phyloP scores from a whole-genome alignment of 495 filamentous ascomycete species.

The Friedmanniomyces endolithicus region DNA sequence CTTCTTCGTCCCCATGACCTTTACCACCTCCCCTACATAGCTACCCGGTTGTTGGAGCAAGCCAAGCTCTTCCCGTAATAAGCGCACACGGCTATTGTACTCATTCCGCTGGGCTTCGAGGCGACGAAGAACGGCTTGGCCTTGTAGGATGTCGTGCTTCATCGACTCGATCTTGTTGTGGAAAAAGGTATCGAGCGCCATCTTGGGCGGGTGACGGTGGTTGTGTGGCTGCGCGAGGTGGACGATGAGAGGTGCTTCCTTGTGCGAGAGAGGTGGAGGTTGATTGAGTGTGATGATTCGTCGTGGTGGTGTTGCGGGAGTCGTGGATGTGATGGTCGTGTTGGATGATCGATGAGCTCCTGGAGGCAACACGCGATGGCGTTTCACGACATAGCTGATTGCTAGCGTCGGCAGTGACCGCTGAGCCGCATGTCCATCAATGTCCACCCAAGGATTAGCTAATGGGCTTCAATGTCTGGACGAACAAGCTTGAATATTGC shows the following conservation, averaged over 20 bases:
- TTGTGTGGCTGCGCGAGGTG: not conserved
- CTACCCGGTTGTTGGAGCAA: slow-evolving; percentile 94
- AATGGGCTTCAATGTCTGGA: too few species aligned
- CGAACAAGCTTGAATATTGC: too few species aligned
- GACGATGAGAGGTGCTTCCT: not conserved
- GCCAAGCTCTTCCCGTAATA: slow-evolving; percentile 91
- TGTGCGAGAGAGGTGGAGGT: not conserved
- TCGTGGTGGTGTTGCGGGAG: too few species aligned
- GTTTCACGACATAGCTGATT: not conserved
- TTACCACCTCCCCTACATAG: slow-evolving; percentile 97
- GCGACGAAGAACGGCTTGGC: slow-evolving; percentile 84
- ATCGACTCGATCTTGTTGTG: slow-evolving; percentile 99
- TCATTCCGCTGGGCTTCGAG: slow-evolving; percentile 98
- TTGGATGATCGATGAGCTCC: not conserved
- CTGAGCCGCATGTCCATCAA: not conserved
- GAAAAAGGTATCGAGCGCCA: slow-evolving; percentile 99
- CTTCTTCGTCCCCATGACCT: slow-evolving; percentile 99
- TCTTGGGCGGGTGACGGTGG: slow-evolving; percentile 33
- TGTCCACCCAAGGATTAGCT: not conserved
- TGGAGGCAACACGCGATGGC: not conserved
- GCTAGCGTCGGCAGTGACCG: not conserved
- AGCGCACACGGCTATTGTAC: slow-evolving; percentile 94
- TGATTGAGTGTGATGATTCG: too few species aligned
- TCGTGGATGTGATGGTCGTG: not conserved
- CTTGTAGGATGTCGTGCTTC: slow-evolving; percentile 99